These are phyloP conservation scores for Pisolithus sp. DNA, from an alignment of 768 basidiomycete genomes.

Conservation along the genomic window DNA sequence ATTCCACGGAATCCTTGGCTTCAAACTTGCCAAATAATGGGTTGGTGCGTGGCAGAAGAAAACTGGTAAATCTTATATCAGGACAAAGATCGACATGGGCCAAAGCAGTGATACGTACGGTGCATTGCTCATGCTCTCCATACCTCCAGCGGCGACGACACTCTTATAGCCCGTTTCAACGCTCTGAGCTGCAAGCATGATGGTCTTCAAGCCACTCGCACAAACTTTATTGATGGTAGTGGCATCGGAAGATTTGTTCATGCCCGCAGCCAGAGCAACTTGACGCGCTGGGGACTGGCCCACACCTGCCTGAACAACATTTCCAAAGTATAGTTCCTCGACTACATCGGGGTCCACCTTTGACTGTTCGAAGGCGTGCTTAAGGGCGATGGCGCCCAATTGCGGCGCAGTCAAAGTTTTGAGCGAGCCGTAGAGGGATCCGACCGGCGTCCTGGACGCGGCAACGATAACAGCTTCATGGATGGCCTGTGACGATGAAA, in stretches of 20 bases:
- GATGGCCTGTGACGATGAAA: slow-evolving; percentile 26
- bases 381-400: slow-evolving; percentile 83
- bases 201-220: slow-evolving; percentile 92
- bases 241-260: slow-evolving; percentile 81
- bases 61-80: slow-evolving; percentile 37
- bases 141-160: slow-evolving; percentile 91
- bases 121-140: slow-evolving; percentile 99
- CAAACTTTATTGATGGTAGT: slow-evolving; percentile 99
- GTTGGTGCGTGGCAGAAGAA: slow-evolving; percentile 75
- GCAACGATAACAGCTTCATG: slow-evolving; percentile 92
- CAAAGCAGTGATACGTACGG: slow-evolving; percentile 57
- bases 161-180: slow-evolving; percentile 81
- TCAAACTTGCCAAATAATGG: slow-evolving; percentile 87
- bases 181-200: slow-evolving; percentile 89
- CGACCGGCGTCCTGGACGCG: slow-evolving; percentile 90
- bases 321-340: slow-evolving; percentile 97
- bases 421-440: slow-evolving; percentile 85
- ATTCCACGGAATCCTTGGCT: slow-evolving; percentile 80
- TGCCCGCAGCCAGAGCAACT: slow-evolving; percentile 86
- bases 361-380: slow-evolving; percentile 79
- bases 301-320: slow-evolving; percentile 95
- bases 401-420: slow-evolving; percentile 87
- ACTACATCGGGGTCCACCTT: slow-evolving; percentile 73
- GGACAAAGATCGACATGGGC: background rate
- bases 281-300: slow-evolving; percentile 98